Evolutionary conservation across 2,329 filamentous ascomycete genomes (phyloP), one percentile per base, ranked within the genome.

Genomic region (Penicillium frequentans): DNA sequence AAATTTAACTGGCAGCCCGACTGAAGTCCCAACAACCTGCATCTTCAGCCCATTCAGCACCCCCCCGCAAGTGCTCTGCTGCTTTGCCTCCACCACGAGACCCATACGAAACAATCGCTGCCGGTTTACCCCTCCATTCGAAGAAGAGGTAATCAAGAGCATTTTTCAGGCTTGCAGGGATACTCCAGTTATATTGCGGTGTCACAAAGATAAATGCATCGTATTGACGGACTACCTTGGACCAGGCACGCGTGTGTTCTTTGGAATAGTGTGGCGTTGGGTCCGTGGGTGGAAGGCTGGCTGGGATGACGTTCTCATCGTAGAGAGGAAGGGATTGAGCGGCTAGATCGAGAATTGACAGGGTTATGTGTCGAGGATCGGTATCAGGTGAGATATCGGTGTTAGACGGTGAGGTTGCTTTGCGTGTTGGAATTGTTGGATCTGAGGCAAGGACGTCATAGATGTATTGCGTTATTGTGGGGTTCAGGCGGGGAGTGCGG

Each of bases 131-230:
- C 24, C 70, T 77, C 81, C 83, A 86, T 65, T 86, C 84, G 63
- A 86, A 72, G 62, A 77, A 80, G 1, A 88, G 75, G 64, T 84
- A 87, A 67, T 87, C 85, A 54, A 88, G 78, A 6, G 85, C 84
- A 65, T 86, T 88, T 74, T 87, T 87, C 49, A 83, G 70, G 7
- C 74, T 77, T 0, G 79, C 83, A 0, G 84, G 74, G 6, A 85
- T 71, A 24, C 82, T 79, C 67, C 73, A 81, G 73, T 87, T 86
- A 66, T 86, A 87, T 42, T 76, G 75, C 2, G 77, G 75, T 2
- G 71, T 72, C 6, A 79, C 64, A 54, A 80, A 78, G 52, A 80
- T 73, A 48, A 77, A 79, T 0, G 64, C 77, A 13, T 70, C 65
- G 56, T 73, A 70, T 9, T 64, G 58, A 0, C 59, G 54, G 44